Percentiles rank a stretch among this genome's conserved stretches.
phyloP scores from a whole-genome alignment of 176 grass and related monocot species.

The Bonia amplexicaulis region DNA sequence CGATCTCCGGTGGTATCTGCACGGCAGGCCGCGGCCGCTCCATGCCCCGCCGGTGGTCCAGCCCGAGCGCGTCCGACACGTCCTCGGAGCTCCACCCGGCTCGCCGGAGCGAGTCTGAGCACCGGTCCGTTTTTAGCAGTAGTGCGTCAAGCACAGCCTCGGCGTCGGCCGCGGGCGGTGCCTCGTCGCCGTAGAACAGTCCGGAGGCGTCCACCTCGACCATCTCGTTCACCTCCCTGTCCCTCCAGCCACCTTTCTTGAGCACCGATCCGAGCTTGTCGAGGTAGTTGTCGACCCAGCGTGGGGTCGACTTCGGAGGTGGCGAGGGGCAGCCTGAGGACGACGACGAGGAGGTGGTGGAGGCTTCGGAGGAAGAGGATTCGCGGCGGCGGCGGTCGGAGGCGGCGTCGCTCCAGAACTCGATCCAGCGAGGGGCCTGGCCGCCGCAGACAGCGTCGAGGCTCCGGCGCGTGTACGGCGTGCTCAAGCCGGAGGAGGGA shows the following conservation, averaged over 20 bases:
- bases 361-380: conserved; percentile 83
- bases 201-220: conserved; percentile 54
- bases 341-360: conserved; percentile 52
- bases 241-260: conserved; percentile 78
- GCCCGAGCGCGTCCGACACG: conserved; percentile 74
- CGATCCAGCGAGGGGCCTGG: conserved; percentile 82
- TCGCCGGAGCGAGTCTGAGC: conserved; percentile 73
- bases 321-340: conserved; percentile 30
- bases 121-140: conserved; percentile 62
- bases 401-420: conserved; percentile 98
- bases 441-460: conserved; percentile 57
- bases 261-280: conserved; percentile 68
- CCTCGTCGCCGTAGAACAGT: conserved; percentile 62
- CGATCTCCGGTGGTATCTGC: conserved; percentile 68
- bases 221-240: conserved; percentile 81
- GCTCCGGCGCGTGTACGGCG: conserved; percentile 60
- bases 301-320: conserved; percentile 30
- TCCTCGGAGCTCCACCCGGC: conserved; percentile 94
- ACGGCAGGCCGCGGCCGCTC: conserved; percentile 15
- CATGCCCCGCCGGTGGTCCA: conserved; percentile 39
- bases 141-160: conserved; percentile 69
- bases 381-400: conserved; percentile 78
- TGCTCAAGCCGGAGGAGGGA: neutral
- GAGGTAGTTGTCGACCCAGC: conserved; percentile 84
- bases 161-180: conserved; percentile 27